Evolutionary conservation across 164 flowering plant species (phyloP).

Genomic region (Platanus orientalis): DNA sequence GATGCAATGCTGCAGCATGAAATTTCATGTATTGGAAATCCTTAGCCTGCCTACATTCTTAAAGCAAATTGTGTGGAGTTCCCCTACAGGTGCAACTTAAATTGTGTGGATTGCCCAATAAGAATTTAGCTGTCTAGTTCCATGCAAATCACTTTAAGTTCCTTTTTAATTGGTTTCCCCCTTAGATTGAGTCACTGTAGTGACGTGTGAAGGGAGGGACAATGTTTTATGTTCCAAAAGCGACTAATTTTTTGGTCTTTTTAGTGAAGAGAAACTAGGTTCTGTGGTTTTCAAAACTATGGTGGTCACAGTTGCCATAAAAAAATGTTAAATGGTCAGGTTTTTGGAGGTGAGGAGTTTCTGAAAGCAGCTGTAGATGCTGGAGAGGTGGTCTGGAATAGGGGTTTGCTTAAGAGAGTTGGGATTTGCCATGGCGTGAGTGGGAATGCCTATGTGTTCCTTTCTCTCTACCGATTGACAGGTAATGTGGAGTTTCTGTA

Average conservation of each 20-base stretch:
- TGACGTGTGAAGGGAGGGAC: neutral
- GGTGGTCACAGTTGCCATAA: neutral
- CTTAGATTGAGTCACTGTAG: neutral
- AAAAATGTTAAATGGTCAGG: constrained; percentile 28
- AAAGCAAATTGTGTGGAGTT: too few relatives aligned
- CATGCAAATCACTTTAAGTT: neutral
- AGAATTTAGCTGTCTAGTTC: too few relatives aligned
- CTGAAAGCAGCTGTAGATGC: constrained; percentile 62
- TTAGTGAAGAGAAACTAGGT: neutral
- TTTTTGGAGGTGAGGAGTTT: constrained; percentile 46
- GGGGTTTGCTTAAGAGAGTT: constrained; percentile 73
- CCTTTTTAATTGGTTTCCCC: neutral
- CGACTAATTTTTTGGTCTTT: neutral
- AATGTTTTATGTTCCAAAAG: neutral
- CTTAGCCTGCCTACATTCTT: too few relatives aligned
- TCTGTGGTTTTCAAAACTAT: neutral
- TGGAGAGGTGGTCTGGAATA: constrained; percentile 73
- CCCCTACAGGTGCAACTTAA: too few relatives aligned
- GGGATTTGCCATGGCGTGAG: constrained; percentile 91
- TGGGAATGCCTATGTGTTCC: constrained; percentile 83
- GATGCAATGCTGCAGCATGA: too few relatives aligned
- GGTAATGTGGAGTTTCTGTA: constrained; percentile 49
- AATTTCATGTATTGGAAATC: too few relatives aligned
- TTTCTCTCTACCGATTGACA: constrained; percentile 56
- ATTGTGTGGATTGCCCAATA: too few relatives aligned